Percentiles rank a stretch among this genome's conserved stretches.
phyloP scores from a whole-genome alignment of 768 basidiomycete species.

The Lactarius psammicola region DNA sequence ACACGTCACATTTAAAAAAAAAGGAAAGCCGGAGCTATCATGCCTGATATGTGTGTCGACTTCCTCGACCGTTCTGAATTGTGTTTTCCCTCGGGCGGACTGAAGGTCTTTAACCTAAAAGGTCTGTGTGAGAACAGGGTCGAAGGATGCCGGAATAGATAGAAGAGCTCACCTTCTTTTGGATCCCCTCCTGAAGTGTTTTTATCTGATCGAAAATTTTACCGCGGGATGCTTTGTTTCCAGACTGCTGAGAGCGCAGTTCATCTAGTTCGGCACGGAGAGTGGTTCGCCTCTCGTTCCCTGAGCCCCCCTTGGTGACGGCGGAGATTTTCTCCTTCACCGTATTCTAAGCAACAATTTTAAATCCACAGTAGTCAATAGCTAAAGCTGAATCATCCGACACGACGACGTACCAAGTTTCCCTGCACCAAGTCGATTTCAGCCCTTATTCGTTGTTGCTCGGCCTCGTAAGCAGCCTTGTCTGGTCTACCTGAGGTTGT shows the following conservation, averaged over 20 bases:
- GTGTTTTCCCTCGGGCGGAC: slow-evolving; percentile 69
- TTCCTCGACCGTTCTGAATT: slow-evolving; percentile 80
- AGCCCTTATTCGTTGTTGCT: slow-evolving; percentile 77
- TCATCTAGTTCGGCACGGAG: slow-evolving; percentile 80
- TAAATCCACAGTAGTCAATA: slow-evolving; percentile 27
- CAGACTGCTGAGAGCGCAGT: slow-evolving; percentile 76
- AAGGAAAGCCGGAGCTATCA: slow-evolving; percentile 32
- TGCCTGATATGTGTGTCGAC: slow-evolving; percentile 87
- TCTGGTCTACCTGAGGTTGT: slow-evolving; percentile 65
- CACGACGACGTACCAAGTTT: slow-evolving; percentile 62
- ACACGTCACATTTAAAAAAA: slow-evolving; percentile 13
- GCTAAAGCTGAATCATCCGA: background rate
- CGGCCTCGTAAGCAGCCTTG: slow-evolving; percentile 77
- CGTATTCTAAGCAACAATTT: slow-evolving; percentile 48
- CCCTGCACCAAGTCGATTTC: slow-evolving; percentile 82
- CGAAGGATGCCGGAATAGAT: background rate
- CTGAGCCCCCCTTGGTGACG: slow-evolving; percentile 56
- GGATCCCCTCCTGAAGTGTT: slow-evolving; percentile 67
- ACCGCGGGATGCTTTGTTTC: slow-evolving; percentile 63
- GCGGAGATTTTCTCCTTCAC: slow-evolving; percentile 75
- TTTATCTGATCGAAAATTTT: slow-evolving; percentile 81
- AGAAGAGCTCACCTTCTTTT: slow-evolving; percentile 65
- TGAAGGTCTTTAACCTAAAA: slow-evolving; percentile 83
- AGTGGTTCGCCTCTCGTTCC: slow-evolving; percentile 65
- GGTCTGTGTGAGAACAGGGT: slow-evolving; percentile 8